A percentile compares a stretch with the other conserved stretches of the same genome.
Evolutionary conservation across 108 stramenopile genomes (phyloP).

Genomic region (Nannochloropsis oceanica): DNA sequence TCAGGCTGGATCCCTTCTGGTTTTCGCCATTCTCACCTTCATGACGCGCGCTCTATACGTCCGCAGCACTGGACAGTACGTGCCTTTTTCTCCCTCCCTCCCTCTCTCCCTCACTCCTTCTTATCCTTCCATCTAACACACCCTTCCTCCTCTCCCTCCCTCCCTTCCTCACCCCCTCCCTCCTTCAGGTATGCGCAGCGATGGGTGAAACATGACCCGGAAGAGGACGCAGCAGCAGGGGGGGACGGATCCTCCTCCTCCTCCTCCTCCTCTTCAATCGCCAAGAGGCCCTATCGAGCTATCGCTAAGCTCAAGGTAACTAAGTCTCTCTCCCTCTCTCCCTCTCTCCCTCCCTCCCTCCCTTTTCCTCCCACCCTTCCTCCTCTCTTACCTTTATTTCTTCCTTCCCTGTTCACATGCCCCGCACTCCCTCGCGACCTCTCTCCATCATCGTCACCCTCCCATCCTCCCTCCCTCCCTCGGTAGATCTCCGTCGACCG

Average conservation of each 20-base stretch:
- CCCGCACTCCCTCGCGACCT: no score
- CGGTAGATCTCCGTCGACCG: neutral
- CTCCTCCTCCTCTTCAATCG: neutral
- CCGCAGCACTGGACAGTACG: neutral
- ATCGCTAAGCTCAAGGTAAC: neutral
- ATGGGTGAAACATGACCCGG: neutral
- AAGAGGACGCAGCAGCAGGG: neutral
- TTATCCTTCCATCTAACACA: no score
- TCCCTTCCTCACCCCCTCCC: no score
- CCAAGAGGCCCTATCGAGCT: neutral
- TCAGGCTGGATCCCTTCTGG: neutral
- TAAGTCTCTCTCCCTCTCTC: neutral
- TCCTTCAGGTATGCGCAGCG: neutral
- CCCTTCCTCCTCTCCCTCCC: neutral
- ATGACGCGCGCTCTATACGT: neutral
- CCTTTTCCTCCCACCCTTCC: neutral
- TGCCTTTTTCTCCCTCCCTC: neutral
- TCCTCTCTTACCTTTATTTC: neutral
- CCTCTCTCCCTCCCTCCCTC: neutral
- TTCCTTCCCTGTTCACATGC: neutral
- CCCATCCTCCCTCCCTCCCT: no score
- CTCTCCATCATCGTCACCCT: no score
- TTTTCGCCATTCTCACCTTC: neutral
- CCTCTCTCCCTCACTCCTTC: neutral
- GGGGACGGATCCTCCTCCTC: neutral